Percentiles rank a stretch among this genome's conserved stretches.
phyloP scores from a whole-genome alignment of 306 rosid species.

The Inga laurina region DNA sequence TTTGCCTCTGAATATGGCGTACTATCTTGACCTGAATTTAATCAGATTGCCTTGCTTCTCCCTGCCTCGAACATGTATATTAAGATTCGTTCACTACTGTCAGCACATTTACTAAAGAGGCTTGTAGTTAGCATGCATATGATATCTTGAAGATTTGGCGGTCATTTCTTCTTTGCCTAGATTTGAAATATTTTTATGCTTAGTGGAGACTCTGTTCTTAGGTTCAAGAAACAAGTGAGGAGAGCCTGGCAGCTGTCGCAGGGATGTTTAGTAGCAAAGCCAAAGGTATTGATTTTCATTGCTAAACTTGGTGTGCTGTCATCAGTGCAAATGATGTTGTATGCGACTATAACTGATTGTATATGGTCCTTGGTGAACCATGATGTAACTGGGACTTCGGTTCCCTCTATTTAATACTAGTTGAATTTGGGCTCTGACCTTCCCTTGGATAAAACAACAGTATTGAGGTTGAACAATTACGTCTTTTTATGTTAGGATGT shows the following conservation, averaged over 20 bases:
- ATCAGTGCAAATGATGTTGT: not conserved
- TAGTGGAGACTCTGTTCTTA: slow-evolving; percentile 40
- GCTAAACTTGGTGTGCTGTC: not conserved
- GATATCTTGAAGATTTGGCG: slow-evolving; percentile 6
- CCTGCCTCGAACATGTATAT: not conserved
- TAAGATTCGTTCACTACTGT: not conserved
- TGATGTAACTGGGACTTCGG: not conserved
- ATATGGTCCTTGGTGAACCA: not conserved
- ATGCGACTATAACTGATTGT: not conserved
- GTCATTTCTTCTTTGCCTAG: slow-evolving; percentile 5
- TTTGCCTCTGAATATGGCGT: slow-evolving; percentile 24
- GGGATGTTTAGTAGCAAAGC: slow-evolving; percentile 99
- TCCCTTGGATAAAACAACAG: slow-evolving; percentile 17
- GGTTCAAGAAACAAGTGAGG: slow-evolving; percentile 92
- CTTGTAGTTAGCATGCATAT: slow-evolving; percentile 19
- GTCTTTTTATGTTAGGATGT: not conserved
- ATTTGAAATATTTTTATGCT: slow-evolving; percentile 20
- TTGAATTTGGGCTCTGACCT: not conserved
- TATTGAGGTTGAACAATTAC: slow-evolving; percentile 19
- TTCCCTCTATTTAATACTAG: not conserved
- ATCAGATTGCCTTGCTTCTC: slow-evolving; percentile 6
- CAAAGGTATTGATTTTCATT: slow-evolving; percentile 66
- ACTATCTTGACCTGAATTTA: slow-evolving; percentile 20
- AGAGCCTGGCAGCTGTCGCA: slow-evolving; percentile 97
- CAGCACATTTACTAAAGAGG: slow-evolving; percentile 1